A percentile compares a stretch with the other conserved stretches of the same genome.
These are phyloP conservation scores for Rhodotorula mucilaginosa DNA, from an alignment of 1,284 basidiomycete genomes.

Conservation along the genomic window DNA sequence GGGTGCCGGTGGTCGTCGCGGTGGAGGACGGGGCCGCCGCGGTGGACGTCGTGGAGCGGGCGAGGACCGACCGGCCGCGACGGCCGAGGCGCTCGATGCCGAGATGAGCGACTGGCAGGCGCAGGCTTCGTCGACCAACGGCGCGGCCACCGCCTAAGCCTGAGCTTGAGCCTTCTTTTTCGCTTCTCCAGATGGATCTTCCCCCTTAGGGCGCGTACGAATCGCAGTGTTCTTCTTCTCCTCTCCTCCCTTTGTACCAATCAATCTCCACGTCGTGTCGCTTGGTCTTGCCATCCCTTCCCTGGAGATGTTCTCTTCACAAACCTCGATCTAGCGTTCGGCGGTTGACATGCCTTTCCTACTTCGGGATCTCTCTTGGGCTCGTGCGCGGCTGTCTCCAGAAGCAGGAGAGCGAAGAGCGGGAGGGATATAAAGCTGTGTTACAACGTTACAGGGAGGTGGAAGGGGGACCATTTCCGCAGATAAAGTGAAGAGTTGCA, in stretches of 20 bases:
- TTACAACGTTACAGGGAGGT: neutral
- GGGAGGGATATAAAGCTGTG: neutral
- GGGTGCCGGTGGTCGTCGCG: constrained; percentile 49
- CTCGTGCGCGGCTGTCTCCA: too few species aligned
- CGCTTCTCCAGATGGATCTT: neutral
- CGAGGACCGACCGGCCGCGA: constrained; percentile 50
- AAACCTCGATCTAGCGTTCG: too few species aligned
- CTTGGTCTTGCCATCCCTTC: too few species aligned
- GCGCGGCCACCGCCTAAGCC: neutral
- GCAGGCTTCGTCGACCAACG: constrained; percentile 1
- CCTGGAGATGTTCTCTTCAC: too few species aligned
- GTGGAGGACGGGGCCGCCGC: constrained; percentile 31
- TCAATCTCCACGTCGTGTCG: too few species aligned
- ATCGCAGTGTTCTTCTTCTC: neutral
- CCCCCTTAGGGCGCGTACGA: neutral
- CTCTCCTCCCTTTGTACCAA: neutral
- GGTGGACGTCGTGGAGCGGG: constrained; percentile 10
- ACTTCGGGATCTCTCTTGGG: too few species aligned
- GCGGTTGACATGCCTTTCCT: too few species aligned
- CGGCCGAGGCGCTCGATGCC: constrained; percentile 59
- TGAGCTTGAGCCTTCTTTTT: neutral
- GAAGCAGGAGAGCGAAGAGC: too few species aligned
- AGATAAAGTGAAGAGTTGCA: neutral
- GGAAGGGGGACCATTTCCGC: neutral
- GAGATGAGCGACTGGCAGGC: constrained; percentile 56